These are phyloP conservation scores for Strobilomyces echinocephalus DNA, from an alignment of 768 basidiomycete species.

Conservation along the genomic window DNA sequence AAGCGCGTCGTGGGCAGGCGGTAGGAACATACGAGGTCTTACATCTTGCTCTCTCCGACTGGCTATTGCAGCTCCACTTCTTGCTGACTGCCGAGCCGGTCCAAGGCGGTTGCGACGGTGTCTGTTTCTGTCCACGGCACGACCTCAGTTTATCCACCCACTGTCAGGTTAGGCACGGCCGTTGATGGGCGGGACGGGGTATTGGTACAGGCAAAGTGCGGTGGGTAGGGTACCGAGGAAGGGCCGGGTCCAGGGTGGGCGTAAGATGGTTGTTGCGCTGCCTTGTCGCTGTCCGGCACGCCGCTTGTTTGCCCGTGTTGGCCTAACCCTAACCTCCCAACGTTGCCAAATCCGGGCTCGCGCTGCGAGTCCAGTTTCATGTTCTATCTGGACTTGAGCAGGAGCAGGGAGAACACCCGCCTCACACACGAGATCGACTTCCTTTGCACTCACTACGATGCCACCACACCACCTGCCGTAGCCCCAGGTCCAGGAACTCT, in stretches of 20 bases:
- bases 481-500: conserved; percentile 49
- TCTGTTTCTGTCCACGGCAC: conserved; percentile 83
- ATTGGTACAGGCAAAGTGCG: conserved; percentile 36
- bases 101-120: conserved; percentile 80
- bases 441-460: conserved; percentile 52
- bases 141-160: conserved; percentile 76
- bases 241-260: conserved; percentile 27
- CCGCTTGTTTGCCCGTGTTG: conserved; percentile 17
- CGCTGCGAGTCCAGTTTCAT: conserved; percentile 23
- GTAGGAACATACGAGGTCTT: conserved; percentile 64
- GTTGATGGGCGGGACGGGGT: conserved; percentile 27
- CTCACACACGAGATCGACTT: conserved; percentile 51
- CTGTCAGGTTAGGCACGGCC: too few relatives aligned
- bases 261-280: conserved; percentile 23
- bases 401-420: conserved; percentile 55
- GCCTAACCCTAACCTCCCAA: conserved; percentile 20
- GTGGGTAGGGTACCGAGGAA: conserved; percentile 25
- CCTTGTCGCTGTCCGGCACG: conserved; percentile 21
- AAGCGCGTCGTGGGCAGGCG: background rate
- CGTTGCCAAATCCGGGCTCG: background rate
- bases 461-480: conserved; percentile 34
- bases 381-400: conserved; percentile 36
- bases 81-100: conserved; percentile 63
- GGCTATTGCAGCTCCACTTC: conserved; percentile 82
- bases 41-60: conserved; percentile 87